These are phyloP conservation scores for Lactarius hatsudake DNA, from an alignment of 768 basidiomycete genomes.

Conservation along the genomic window DNA sequence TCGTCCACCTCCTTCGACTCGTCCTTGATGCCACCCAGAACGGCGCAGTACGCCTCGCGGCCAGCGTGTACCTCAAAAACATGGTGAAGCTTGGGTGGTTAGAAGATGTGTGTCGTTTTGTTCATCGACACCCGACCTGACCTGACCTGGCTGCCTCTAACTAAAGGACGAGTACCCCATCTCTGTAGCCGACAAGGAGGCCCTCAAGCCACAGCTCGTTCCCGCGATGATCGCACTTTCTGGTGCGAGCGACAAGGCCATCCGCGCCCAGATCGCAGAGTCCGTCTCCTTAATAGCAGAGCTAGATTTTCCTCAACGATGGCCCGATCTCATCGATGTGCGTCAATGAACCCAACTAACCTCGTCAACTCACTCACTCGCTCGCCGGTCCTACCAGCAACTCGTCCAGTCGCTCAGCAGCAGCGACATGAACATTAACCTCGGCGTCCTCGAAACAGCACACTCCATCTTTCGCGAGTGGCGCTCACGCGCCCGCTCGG, in stretches of 20 bases:
- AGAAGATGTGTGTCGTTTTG: constrained; percentile 58
- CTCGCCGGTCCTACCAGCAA: constrained; percentile 48
- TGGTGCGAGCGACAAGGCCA: constrained; percentile 61
- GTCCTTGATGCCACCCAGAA: constrained; percentile 65
- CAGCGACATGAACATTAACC: constrained; percentile 79
- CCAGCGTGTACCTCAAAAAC: constrained; percentile 91
- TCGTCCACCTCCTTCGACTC: constrained; percentile 72
- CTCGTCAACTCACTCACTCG: background rate
- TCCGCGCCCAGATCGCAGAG: constrained; percentile 88
- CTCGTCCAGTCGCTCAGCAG: constrained; percentile 79
- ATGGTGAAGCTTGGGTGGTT: constrained; percentile 78
- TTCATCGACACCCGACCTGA: background rate
- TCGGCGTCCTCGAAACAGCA: constrained; percentile 89
- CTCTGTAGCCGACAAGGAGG: constrained; percentile 63
- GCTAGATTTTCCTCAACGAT: constrained; percentile 85
- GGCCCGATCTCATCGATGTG: constrained; percentile 90
- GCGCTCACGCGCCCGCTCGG: constrained; percentile 86
- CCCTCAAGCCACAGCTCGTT: constrained; percentile 74
- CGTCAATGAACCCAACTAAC: constrained; percentile 34
- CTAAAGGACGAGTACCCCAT: constrained; percentile 71
- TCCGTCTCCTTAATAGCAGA: constrained; percentile 89
- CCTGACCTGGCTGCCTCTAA: constrained; percentile 10
- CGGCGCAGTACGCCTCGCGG: constrained; percentile 75
- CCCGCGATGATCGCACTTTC: constrained; percentile 90
- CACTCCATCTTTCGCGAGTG: constrained; percentile 95